Evolutionary conservation across 2,329 filamentous ascomycete genomes (phyloP).

Genomic region (Dothiorella sarmentorum): DNA sequence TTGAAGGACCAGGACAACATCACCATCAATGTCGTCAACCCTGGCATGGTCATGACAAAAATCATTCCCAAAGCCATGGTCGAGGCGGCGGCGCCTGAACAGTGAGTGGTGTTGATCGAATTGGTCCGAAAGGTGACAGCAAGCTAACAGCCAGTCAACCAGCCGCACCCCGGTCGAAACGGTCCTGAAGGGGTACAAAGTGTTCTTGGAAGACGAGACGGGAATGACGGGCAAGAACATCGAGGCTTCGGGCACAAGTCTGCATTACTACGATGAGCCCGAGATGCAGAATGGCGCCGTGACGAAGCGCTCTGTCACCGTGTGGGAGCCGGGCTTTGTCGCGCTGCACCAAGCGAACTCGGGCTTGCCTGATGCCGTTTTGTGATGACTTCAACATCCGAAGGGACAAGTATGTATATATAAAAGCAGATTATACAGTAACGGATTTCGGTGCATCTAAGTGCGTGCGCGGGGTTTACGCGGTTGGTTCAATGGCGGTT

Average conservation of each 20-base stretch:
- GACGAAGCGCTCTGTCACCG: conserved; percentile 43
- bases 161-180: conserved; percentile 39
- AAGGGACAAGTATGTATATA: too few relatives aligned
- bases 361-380: conserved; percentile 40
- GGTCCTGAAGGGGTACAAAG: conserved; percentile 46
- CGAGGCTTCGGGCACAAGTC: conserved; percentile 45
- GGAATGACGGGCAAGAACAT: conserved; percentile 43
- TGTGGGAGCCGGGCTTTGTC: conserved; percentile 50
- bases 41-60: conserved; percentile 46
- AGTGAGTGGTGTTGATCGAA: not conserved
- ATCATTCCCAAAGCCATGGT: conserved; percentile 27
- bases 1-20: conserved; percentile 45
- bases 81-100: not conserved
- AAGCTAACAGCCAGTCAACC: not conserved
- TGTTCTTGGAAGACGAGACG: conserved; percentile 45
- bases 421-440: too few relatives aligned
- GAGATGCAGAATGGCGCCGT: conserved; percentile 41
- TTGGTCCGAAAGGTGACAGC: not conserved
- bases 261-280: conserved; percentile 37
- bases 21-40: conserved; percentile 48
- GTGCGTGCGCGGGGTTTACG: too few relatives aligned
- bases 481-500: too few relatives aligned
- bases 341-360: conserved; percentile 45
- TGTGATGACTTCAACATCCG: too few relatives aligned
- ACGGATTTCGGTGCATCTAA: too few relatives aligned